Percentiles rank a stretch among this genome's conserved stretches.
phyloP scores from a whole-genome alignment of 2,329 filamentous ascomycete species.

The Tolypocladium guangdongense region DNA sequence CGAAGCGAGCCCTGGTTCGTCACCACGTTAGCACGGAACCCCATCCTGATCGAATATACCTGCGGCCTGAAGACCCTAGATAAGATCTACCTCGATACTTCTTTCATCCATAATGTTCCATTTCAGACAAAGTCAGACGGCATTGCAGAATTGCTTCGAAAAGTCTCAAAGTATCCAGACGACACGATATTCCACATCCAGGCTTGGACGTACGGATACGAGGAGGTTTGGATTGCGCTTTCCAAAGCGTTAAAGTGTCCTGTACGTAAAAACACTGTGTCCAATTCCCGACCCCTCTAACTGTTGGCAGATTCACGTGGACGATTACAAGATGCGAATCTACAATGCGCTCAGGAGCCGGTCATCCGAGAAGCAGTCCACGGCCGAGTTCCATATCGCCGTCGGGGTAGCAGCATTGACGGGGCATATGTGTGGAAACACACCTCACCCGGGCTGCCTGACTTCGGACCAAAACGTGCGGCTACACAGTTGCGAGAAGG shows the following conservation, averaged over 20 bases:
- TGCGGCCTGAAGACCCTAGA: constrained; percentile 57
- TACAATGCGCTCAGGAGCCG: constrained; percentile 53
- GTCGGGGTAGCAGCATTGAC: constrained; percentile 57
- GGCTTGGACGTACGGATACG: constrained; percentile 83
- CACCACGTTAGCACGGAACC: constrained; percentile 58
- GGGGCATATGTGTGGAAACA: constrained; percentile 68
- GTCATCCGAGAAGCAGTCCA: constrained; percentile 26
- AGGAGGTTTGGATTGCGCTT: constrained; percentile 81
- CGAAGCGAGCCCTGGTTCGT: constrained; percentile 83
- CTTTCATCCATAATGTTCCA: constrained; percentile 41
- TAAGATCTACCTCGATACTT: constrained; percentile 83
- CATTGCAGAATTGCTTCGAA: constrained; percentile 58
- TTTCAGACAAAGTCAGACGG: constrained; percentile 63
- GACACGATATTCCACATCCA: constrained; percentile 76
- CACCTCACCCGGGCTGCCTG: constrained; percentile 57
- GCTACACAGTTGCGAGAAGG: constrained; percentile 80
- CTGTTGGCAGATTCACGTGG: constrained; percentile 59
- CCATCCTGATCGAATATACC: constrained; percentile 64
- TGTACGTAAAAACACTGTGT: constrained; percentile 24
- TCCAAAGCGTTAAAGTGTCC: constrained; percentile 56
- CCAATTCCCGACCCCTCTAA: constrained; percentile 3
- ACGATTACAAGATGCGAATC: constrained; percentile 65
- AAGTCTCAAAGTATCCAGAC: constrained; percentile 55
- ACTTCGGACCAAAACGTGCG: constrained; percentile 51
- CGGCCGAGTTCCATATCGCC: constrained; percentile 30